Evolutionary conservation across 306 rosid species (phyloP).

Genomic region (Betula pendula): DNA sequence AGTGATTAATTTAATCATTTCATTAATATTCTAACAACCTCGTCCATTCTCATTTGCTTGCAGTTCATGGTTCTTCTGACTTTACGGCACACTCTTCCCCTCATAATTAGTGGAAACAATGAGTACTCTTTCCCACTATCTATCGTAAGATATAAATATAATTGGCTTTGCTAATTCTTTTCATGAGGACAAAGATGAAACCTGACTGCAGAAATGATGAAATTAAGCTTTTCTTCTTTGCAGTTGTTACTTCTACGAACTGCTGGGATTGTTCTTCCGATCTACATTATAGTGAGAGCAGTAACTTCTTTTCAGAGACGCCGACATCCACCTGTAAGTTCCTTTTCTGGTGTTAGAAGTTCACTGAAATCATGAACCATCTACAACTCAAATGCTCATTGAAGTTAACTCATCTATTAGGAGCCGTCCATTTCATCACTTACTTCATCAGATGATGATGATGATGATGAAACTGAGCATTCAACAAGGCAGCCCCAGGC

Average conservation of each 20-base stretch:
- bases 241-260: constrained; percentile 66
- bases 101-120: constrained; percentile 43
- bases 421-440: constrained; percentile 48
- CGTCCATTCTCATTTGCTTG: constrained; percentile 24
- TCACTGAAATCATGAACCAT: constrained; percentile 2
- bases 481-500: constrained; percentile 45
- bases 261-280: constrained; percentile 63
- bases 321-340: constrained; percentile 52
- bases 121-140: constrained; percentile 61
- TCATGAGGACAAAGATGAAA: constrained; percentile 7
- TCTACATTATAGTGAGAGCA: constrained; percentile 63
- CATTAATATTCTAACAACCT: background rate
- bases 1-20: background rate
- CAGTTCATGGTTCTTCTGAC: constrained; percentile 84
- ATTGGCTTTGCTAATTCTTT: constrained; percentile 6
- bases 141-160: constrained; percentile 67
- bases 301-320: constrained; percentile 57
- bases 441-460: constrained; percentile 45
- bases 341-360: constrained; percentile 21
- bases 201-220: constrained; percentile 14
- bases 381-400: background rate
- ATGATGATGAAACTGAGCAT: constrained; percentile 51
- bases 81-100: constrained; percentile 79
- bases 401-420: constrained; percentile 32
- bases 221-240: constrained; percentile 23